Percentiles rank a stretch among this genome's conserved stretches.
These are phyloP conservation scores for Schizonepeta tenuifolia DNA, from an alignment of 257 asterid genomes.

Conservation along the genomic window DNA sequence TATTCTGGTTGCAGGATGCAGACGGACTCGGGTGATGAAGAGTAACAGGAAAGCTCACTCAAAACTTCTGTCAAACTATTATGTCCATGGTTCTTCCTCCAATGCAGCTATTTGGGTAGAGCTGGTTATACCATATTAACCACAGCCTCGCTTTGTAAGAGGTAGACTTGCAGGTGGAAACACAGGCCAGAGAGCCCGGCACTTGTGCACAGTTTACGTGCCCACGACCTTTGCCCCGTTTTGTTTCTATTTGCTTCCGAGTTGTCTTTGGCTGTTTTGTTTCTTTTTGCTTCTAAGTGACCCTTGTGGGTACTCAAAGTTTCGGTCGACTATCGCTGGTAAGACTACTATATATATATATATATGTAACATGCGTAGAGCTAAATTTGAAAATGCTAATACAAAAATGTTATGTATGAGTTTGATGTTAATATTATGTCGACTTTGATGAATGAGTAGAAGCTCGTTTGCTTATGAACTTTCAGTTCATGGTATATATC, in stretches of 20 bases:
- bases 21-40: constrained; percentile 16
- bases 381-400: no score
- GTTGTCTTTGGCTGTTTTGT: no score
- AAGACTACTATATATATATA: no score
- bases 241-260: neutral
- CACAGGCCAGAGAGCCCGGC: neutral
- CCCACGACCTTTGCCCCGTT: neutral
- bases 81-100: constrained; percentile 9
- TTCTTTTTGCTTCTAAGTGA: no score
- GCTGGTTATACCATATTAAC: constrained; percentile 14
- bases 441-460: no score
- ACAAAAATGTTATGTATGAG: no score
- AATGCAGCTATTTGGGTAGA: constrained; percentile 15
- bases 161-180: constrained; percentile 11
- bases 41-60: constrained; percentile 39
- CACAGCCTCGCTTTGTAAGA: neutral
- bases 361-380: no score
- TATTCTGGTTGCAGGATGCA: constrained; percentile 19
- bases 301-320: neutral
- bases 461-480: no score
- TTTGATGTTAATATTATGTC: no score
- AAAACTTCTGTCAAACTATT: constrained; percentile 40
- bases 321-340: neutral
- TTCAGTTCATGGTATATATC: no score
- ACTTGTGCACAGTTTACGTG: neutral